Conservation (phyloP, 768 basidiomycete genomes). For the Termitomyces sp. region DNA sequence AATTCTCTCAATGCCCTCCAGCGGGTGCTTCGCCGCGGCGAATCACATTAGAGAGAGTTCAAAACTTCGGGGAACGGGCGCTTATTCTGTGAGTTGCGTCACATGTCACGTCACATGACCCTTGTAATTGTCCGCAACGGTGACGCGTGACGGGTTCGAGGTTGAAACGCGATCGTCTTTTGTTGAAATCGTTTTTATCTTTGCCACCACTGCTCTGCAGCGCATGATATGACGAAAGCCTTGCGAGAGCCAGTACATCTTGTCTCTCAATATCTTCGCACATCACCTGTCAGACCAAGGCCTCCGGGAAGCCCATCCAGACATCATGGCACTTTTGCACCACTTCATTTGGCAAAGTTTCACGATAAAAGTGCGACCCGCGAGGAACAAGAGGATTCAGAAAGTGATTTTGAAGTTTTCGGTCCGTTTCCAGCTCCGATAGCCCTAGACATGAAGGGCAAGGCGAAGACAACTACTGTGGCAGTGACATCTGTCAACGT, state of each 20-base stretch:
- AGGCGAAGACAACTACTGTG: background rate
- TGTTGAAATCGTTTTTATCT: background rate
- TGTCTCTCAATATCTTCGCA: slow-evolving; percentile 10
- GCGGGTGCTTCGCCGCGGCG: too few species aligned
- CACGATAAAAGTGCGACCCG: slow-evolving; percentile 1
- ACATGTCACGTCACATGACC: background rate
- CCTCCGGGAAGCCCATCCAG: slow-evolving; percentile 2
- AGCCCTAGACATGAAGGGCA: background rate
- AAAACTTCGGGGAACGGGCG: too few species aligned
- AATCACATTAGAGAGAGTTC: too few species aligned
- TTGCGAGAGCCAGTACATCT: slow-evolving; percentile 6
- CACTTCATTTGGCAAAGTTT: slow-evolving; percentile 3
- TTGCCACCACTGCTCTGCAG: background rate
- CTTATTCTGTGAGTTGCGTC: background rate
- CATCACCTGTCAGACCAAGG: slow-evolving; percentile 1
- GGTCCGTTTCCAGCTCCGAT: slow-evolving; percentile 3
- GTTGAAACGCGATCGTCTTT: background rate
- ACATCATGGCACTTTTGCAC: slow-evolving; percentile 1
- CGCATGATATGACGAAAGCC: slow-evolving; percentile 3
- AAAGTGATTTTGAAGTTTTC: slow-evolving; percentile 5
- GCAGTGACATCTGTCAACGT: background rate
- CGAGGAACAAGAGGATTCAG: slow-evolving; percentile 4
- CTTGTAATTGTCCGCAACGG: background rate
- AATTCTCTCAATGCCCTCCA: too few species aligned
- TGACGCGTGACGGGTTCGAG: background rate